Evolutionary conservation across 352 stramenopile genomes (phyloP).

Genomic region (Phytophthora palmivora): DNA sequence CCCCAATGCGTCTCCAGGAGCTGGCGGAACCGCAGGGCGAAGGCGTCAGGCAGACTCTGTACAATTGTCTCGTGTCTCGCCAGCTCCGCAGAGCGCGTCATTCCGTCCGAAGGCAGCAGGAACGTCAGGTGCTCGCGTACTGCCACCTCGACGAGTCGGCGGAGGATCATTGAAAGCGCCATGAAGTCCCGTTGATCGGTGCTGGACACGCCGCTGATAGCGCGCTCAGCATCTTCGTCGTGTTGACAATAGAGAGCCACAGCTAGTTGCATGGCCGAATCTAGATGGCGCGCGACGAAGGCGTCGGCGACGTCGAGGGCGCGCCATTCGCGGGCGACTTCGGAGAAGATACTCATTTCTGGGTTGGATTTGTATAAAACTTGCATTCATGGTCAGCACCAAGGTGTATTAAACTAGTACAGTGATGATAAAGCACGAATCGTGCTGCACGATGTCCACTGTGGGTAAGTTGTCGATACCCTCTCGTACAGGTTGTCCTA

Average conservation of each 20-base stretch:
- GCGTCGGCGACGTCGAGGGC: conserved; percentile 25
- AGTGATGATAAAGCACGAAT: no score
- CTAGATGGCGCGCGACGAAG: conserved; percentile 41
- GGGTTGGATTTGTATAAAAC: no score
- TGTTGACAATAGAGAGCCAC: conserved; percentile 39
- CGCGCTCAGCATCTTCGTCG: conserved; percentile 10
- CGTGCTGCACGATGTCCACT: no score
- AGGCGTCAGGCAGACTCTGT: conserved; percentile 50
- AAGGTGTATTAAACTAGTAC: no score
- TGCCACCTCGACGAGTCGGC: conserved; percentile 50
- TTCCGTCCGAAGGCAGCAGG: conserved; percentile 35
- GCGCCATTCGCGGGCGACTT: conserved; percentile 48
- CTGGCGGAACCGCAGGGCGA: conserved; percentile 49
- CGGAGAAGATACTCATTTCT: conserved; percentile 44
- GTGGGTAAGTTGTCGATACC: no score
- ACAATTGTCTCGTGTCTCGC: conserved; percentile 41
- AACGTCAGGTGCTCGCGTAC: conserved; percentile 64
- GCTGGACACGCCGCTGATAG: conserved; percentile 8
- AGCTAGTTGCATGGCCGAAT: conserved; percentile 39
- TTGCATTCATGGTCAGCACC: no score
- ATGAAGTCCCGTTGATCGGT: conserved; percentile 52
- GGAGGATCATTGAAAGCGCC: conserved; percentile 42
- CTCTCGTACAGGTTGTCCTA: no score
- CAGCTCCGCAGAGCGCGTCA: conserved; percentile 28
- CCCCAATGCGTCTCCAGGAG: conserved; percentile 48